A percentile compares a stretch with the other conserved stretches of the same genome.
Evolutionary conservation across 1,284 basidiomycete species (phyloP).

Genomic region (Grifola frondosa): DNA sequence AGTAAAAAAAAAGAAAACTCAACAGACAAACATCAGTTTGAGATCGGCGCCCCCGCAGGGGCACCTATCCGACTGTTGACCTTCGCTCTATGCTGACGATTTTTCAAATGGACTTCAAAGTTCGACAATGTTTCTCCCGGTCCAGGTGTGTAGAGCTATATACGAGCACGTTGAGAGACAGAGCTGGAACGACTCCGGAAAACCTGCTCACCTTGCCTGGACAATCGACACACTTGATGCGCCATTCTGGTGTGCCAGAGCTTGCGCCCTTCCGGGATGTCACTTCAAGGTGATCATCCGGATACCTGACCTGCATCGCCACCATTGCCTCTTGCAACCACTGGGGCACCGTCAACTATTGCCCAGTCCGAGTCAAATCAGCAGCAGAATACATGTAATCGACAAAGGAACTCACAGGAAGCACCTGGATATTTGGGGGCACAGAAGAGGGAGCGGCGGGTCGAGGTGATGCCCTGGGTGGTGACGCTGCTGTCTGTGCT

Average conservation of each 20-base stretch:
- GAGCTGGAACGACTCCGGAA: not conserved
- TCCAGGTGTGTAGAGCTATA: conserved; percentile 88
- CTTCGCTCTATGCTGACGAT: conserved; percentile 65
- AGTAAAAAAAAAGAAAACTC: not conserved
- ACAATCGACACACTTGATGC: conserved; percentile 93
- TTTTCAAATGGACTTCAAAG: conserved; percentile 91
- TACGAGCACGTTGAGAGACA: conserved; percentile 19
- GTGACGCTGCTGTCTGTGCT: conserved; percentile 9
- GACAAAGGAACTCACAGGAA: conserved; percentile 8
- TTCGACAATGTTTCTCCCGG: conserved; percentile 88
- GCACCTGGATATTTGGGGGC: conserved; percentile 16
- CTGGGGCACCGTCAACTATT: conserved; percentile 48
- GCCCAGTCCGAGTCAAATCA: conserved; percentile 7
- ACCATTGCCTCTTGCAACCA: conserved; percentile 72
- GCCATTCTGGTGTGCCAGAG: conserved; percentile 72
- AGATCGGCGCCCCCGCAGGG: conserved; percentile 11
- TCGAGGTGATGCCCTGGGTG: conserved; percentile 15
- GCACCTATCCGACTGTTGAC: conserved; percentile 43
- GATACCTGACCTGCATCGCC: conserved; percentile 71
- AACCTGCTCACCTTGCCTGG: conserved; percentile 82
- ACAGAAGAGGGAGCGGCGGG: conserved; percentile 14
- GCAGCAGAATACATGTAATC: conserved; percentile 1
- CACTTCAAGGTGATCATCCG: conserved; percentile 81
- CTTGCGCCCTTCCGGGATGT: conserved; percentile 60
- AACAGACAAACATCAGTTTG: too few species aligned